A percentile compares a stretch with the other conserved stretches of the same genome.
phyloP scores from a whole-genome alignment of 345 rosid species.

The Rhodamnia rubescens region DNA sequence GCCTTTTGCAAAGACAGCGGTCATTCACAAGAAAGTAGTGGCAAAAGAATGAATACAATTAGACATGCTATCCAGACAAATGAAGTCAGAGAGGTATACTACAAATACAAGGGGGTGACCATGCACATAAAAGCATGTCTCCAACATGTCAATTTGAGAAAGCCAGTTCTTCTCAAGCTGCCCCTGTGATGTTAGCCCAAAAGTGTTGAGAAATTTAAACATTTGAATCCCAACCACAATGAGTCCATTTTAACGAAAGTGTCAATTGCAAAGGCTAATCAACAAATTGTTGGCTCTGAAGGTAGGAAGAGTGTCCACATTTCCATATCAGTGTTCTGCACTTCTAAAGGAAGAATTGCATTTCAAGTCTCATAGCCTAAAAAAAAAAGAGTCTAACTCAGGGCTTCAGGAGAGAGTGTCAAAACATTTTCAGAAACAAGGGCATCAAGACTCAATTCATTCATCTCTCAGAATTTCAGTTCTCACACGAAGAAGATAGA shows the following conservation, averaged over 20 bases:
- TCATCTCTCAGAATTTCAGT: neutral
- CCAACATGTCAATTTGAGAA: neutral
- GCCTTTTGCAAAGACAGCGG: neutral
- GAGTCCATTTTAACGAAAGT: neutral
- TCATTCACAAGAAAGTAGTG: neutral
- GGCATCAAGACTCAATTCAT: neutral
- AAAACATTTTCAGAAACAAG: neutral
- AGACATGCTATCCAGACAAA: neutral
- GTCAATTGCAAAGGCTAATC: neutral
- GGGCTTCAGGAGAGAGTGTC: neutral
- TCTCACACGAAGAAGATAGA: neutral
- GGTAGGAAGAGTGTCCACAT: neutral
- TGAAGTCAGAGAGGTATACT: neutral
- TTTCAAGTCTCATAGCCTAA: neutral
- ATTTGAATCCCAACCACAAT: neutral
- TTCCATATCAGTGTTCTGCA: neutral
- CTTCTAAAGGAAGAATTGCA: neutral
- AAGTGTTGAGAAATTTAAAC: neutral
- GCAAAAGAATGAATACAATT: neutral
- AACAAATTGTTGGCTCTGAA: neutral
- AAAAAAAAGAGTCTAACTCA: neutral
- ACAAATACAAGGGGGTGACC: neutral
- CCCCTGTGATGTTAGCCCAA: neutral
- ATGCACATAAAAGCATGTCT: neutral
- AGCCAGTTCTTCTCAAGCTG: neutral